Evolutionary conservation across 2,329 filamentous ascomycete genomes (phyloP).

Genomic region (Dactylellina sp.): DNA sequence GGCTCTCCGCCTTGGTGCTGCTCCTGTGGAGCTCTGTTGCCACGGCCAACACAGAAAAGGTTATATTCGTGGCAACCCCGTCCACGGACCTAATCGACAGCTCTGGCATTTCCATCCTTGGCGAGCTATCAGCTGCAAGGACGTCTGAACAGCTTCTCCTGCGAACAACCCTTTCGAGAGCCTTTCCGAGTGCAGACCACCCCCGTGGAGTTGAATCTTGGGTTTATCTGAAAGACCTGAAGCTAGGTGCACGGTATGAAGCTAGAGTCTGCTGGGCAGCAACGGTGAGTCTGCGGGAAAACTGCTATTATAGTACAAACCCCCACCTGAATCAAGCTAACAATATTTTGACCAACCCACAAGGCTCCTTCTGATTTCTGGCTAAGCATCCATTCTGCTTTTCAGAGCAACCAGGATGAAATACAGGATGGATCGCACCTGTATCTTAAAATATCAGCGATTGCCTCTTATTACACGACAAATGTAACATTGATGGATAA

Average conservation of each 20-base stretch:
- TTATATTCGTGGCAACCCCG: slow-evolving; percentile 72
- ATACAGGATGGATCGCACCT: slow-evolving; percentile 67
- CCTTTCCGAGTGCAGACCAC: slow-evolving; percentile 71
- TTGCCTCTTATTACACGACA: slow-evolving; percentile 86
- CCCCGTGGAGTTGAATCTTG: slow-evolving; percentile 76
- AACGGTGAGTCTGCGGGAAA: slow-evolving; percentile 72
- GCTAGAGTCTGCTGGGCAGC: slow-evolving; percentile 93
- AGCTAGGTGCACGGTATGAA: slow-evolving; percentile 83
- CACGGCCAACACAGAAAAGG: slow-evolving; percentile 86
- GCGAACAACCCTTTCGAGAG: slow-evolving; percentile 36
- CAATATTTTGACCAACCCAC: slow-evolving; percentile 5
- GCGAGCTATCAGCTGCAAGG: slow-evolving; percentile 18
- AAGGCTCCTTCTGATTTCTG: slow-evolving; percentile 88
- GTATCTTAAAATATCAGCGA: slow-evolving; percentile 78
- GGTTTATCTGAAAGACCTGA: slow-evolving; percentile 79
- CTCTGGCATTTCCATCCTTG: slow-evolving; percentile 60
- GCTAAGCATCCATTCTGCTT: slow-evolving; percentile 69
- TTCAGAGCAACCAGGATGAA: neutral
- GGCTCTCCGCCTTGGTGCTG: neutral
- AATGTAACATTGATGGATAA: slow-evolving; percentile 79
- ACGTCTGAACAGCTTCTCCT: slow-evolving; percentile 29
- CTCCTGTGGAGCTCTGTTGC: slow-evolving; percentile 57
- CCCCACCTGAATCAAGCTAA: slow-evolving; percentile 1
- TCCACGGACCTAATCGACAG: slow-evolving; percentile 68
- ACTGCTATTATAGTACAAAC: slow-evolving; percentile 5